A percentile compares a stretch with the other conserved stretches of the same genome.
phyloP scores from a whole-genome alignment of 2,329 filamentous ascomycete genomes.

The Botrytis sinoallii region DNA sequence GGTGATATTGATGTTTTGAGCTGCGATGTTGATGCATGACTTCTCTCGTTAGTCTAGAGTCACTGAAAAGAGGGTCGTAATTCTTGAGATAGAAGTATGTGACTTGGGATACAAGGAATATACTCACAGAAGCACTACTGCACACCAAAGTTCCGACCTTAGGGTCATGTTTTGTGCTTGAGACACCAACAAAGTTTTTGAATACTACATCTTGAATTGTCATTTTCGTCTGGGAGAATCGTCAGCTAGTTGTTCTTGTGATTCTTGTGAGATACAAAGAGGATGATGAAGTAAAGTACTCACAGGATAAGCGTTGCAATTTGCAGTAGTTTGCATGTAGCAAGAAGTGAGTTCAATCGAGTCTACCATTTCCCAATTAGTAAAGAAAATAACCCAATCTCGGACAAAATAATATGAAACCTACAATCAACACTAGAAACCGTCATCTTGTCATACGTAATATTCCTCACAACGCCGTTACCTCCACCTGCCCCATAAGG shows the following conservation, averaged over 20 bases:
- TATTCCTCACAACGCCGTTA: conserved; percentile 56
- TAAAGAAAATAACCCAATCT: not conserved
- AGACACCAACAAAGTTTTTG: conserved; percentile 39
- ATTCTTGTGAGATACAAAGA: not conserved
- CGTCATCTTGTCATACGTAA: conserved; percentile 56
- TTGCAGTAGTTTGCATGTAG: conserved; percentile 56
- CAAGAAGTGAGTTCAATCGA: conserved; percentile 47
- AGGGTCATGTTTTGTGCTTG: conserved; percentile 45
- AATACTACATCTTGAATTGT: conserved; percentile 53
- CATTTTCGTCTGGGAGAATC: conserved; percentile 36
- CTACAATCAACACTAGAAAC: conserved; percentile 54
- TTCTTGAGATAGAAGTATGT: not conserved
- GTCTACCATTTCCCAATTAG: conserved; percentile 5
- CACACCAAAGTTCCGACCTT: conserved; percentile 46
- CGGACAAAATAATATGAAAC: not conserved
- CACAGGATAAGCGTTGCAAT: conserved; percentile 56
- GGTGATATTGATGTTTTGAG: conserved; percentile 44
- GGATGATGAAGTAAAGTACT: conserved; percentile 27
- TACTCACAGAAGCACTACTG: conserved; percentile 41
- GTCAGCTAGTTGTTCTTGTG: conserved; percentile 46
- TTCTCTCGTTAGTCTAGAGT: not conserved
- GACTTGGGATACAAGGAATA: not conserved
- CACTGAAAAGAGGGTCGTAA: not conserved
- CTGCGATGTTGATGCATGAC: conserved; percentile 45
- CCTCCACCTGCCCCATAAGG: conserved; percentile 57